phyloP scores from a whole-genome alignment of 306 rosid genomes.

The Quercus parvula region DNA sequence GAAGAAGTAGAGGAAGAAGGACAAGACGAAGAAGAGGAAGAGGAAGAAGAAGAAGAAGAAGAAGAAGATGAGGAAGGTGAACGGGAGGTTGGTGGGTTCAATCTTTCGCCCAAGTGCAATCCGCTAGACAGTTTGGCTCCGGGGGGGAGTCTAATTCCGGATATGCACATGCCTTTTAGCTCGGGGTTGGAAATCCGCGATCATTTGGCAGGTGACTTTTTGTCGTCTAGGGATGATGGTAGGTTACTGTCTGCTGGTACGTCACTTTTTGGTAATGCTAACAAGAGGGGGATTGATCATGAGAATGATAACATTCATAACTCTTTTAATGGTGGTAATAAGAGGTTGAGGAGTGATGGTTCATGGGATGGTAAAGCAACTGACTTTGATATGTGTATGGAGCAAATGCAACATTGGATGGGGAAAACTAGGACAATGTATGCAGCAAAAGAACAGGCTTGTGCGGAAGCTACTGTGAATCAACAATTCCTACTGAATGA shows the following conservation, averaged over 20 bases:
- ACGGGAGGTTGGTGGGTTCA: slow-evolving; percentile 51
- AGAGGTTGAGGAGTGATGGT: slow-evolving; percentile 63
- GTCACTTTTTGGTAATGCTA: slow-evolving; percentile 59
- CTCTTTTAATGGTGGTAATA: slow-evolving; percentile 51
- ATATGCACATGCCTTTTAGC: slow-evolving; percentile 49
- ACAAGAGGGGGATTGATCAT: slow-evolving; percentile 60
- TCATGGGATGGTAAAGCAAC: slow-evolving; percentile 51
- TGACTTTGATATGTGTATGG: slow-evolving; percentile 60
- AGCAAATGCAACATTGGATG: slow-evolving; percentile 56
- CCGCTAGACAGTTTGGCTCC: slow-evolving; percentile 63
- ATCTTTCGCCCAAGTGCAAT: slow-evolving; percentile 49
- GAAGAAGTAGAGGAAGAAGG: slow-evolving; percentile 26
- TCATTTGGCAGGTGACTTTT: slow-evolving; percentile 52
- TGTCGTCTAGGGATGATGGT: slow-evolving; percentile 63
- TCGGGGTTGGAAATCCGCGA: slow-evolving; percentile 70
- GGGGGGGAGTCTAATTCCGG: slow-evolving; percentile 54
- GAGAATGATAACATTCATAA: slow-evolving; percentile 54
- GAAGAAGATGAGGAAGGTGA: slow-evolving; percentile 38
- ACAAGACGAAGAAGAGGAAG: slow-evolving; percentile 33
- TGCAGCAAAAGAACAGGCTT: slow-evolving; percentile 57
- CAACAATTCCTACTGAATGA: slow-evolving; percentile 58
- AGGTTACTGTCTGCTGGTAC: slow-evolving; percentile 49
- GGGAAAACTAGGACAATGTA: slow-evolving; percentile 65
- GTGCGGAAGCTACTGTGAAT: slow-evolving; percentile 40
- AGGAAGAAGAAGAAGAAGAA: slow-evolving; percentile 14